A percentile compares a stretch with the other conserved stretches of the same genome.
Conservation (phyloP, 2,329 filamentous ascomycete species). For the Fusarium globosum region DNA sequence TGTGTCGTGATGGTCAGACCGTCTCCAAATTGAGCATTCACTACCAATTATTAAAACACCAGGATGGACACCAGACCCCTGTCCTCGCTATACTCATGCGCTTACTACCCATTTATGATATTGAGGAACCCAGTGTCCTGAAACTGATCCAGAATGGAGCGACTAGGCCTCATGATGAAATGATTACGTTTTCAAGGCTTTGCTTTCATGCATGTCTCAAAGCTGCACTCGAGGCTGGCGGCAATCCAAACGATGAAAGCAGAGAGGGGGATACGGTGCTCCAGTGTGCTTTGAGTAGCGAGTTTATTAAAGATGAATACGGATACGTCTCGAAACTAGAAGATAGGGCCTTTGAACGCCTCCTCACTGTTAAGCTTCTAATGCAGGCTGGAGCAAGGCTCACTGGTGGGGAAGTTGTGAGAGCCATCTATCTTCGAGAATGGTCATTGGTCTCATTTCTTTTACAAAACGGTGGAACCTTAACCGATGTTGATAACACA, state of each 20-base stretch:
- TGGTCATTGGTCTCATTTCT: neutral
- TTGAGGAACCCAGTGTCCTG: neutral
- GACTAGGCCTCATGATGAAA: accelerated
- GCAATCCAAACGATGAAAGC: accelerated
- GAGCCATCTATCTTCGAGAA: neutral
- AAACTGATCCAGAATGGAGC: accelerated
- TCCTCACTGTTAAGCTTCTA: neutral
- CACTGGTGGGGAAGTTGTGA: accelerated
- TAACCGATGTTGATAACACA: accelerated
- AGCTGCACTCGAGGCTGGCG: accelerated
- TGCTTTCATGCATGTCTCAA: accelerated
- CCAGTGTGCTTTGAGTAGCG: neutral
- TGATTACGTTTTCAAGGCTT: accelerated
- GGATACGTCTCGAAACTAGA: too few relatives aligned
- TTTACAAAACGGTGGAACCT: neutral
- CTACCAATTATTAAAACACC: too few relatives aligned
- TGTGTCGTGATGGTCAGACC: too few relatives aligned
- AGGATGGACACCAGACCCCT: too few relatives aligned
- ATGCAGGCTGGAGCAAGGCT: accelerated
- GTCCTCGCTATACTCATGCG: too few relatives aligned
- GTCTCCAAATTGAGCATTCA: too few relatives aligned
- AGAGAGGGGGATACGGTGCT: too few relatives aligned
- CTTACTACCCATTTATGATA: too few relatives aligned
- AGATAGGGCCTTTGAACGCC: too few relatives aligned
- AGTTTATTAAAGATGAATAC: too few relatives aligned